Evolutionary conservation across 176 grass and related monocot genomes (phyloP), one percentile per base, ranked within the genome.

Genomic region (Poa annua): DNA sequence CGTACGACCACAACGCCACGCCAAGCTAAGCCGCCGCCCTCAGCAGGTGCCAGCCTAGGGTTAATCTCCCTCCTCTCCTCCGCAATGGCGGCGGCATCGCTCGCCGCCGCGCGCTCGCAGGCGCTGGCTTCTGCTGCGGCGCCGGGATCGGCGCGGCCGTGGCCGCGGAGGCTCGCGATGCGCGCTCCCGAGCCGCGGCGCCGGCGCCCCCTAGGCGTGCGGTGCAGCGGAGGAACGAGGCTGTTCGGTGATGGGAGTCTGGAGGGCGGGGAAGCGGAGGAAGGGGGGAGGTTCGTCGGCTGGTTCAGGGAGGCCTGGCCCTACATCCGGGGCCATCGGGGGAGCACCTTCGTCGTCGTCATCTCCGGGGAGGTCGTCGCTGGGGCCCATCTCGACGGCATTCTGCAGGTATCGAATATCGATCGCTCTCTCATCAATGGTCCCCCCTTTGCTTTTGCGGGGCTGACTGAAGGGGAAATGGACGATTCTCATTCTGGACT

Each of bases 291-390:
- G 51, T 94, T 97, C 78, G 94, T 97, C 25, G 87, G 84, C 3
- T 97, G 91, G 91, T 94, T 97, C 68, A 74, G 94, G 22, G 82
- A 97, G 82, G 89, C 91, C 6, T 97, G 94, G 94, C 94, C 94
- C 0, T 97, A 97, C 77, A 90, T 97, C 36, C 89, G 83, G 62
- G 94, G 94, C 5, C 94, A 97, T 55, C 84, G 94, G 12, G 94
- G 89, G 15, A 94, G 94, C 83, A 94, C 88, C 71, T 97, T 97
- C 71, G 91, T 97, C 13, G 85, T 97, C 60, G 89, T 94, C 44
- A 71, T 97, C 71, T 97, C 94, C 0, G 87, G 87, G 42, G 92
- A 97, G 74, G 92, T 97, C 67, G 85, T 94, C 26, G 83, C 89
- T n/a, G 91, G 87, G 7, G 77, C 88, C 16, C 48, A 92, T 61